Evolutionary conservation across 441 rosid genomes (phyloP), one percentile per base, ranked within the genome.

Genomic region (Adansonia grandidieri): DNA sequence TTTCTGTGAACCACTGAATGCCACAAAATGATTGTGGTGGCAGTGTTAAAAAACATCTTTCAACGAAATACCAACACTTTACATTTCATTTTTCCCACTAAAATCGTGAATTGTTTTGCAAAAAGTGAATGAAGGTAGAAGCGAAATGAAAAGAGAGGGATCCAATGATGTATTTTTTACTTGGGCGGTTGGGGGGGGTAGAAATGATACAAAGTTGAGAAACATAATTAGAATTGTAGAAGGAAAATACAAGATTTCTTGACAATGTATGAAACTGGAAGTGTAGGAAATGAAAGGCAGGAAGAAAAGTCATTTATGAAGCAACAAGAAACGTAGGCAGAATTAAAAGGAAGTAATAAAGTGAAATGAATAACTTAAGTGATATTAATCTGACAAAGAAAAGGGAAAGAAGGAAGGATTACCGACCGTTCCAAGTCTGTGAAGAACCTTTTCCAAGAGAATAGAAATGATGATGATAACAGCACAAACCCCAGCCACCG

Each of bases 401-500:
- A 61, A 24, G 14, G 74, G 51, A 66, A 6, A 71, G 45, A 13
- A 74, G 56, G 19, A 64, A 32, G 37, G 37, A 32, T 32, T 32
- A 32, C 37, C 40, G 20, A 88, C 91, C 79, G 78, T 83, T 81
- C 90, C 90, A 48, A 81, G 80, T 82, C 85, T 89, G 81, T 92
- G 98, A 85, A 94, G 88, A 68, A 84, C 6, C 71, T 87, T 94
- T 44, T 94, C 96, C 71, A 94, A 77, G 67, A 83, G 62, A 81
- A 91, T 85, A 56, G 98, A 94, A 74, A 94, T 82, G 60, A 89
- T 28, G 61, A 94, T 84, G 81, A 94, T 90, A 77, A 87, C 85
- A 75, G 93, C 82, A 75, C 88, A 90, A 67, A 92, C 95, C 15
- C 74, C 86, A 61, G 98, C 88, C 14, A 94, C 97, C 28, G 98